These are phyloP conservation scores for Rhodotorula sp. DNA, from an alignment of 1,284 basidiomycete species.

Conservation along the genomic window DNA sequence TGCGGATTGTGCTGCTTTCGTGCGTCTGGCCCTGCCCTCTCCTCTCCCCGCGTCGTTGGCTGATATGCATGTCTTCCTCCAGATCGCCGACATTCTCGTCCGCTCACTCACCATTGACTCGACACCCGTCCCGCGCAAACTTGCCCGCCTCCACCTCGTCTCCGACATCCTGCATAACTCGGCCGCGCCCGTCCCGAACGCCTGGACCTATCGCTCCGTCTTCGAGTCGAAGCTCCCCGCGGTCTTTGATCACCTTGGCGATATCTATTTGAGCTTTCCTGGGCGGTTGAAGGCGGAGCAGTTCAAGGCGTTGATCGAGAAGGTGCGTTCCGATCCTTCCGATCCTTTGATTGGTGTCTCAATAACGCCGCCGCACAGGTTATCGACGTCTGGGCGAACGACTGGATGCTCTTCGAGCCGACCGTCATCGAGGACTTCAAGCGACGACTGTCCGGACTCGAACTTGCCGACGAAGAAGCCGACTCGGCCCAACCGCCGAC, in stretches of 20 bases:
- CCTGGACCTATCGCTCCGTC: constrained; percentile 88
- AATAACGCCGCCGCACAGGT: constrained; percentile 8
- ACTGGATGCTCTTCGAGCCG: constrained; percentile 39
- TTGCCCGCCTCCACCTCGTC: constrained; percentile 89
- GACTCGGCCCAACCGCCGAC: not conserved
- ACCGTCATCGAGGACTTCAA: constrained; percentile 34
- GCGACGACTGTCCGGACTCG: constrained; percentile 32
- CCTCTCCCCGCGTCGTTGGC: constrained; percentile 67
- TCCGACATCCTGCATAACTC: constrained; percentile 98
- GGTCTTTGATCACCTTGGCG: constrained; percentile 90
- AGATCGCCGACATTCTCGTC: constrained; percentile 85
- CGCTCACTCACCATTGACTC: constrained; percentile 75
- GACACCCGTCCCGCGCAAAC: constrained; percentile 91
- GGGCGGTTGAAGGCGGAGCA: constrained; percentile 89
- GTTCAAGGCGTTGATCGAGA: constrained; percentile 79
- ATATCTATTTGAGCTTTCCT: constrained; percentile 85
- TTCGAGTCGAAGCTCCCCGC: constrained; percentile 81
- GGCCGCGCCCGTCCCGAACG: constrained; percentile 63
- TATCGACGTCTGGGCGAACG: constrained; percentile 40
- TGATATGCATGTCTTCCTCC: constrained; percentile 47
- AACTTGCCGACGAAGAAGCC: not conserved
- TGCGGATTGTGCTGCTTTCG: constrained; percentile 70
- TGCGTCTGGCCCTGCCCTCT: constrained; percentile 54
- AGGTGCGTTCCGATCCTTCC: constrained; percentile 4
- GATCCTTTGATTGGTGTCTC: not conserved